Evolutionary conservation across 2,329 filamentous ascomycete genomes (phyloP).

Genomic region (Fusarium sp.): DNA sequence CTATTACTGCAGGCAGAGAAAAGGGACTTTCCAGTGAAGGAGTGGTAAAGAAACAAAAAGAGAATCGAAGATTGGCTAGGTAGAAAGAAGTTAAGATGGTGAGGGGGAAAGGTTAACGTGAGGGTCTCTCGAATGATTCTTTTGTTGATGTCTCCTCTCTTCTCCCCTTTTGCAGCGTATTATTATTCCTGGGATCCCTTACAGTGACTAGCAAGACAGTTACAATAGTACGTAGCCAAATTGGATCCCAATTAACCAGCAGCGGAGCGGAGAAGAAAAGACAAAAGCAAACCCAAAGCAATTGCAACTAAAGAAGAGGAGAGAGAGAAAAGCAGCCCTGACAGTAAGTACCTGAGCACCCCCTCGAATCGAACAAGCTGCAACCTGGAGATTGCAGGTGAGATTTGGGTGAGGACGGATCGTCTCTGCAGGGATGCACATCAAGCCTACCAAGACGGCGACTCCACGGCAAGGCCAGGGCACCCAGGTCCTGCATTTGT

Average conservation of each 20-base stretch:
- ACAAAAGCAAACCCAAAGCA: constrained; percentile 18
- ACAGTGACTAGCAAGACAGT: constrained; percentile 28
- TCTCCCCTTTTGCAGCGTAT: constrained; percentile 23
- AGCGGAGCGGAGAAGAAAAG: constrained; percentile 15
- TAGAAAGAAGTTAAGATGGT: constrained; percentile 8
- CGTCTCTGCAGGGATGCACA: constrained; percentile 53
- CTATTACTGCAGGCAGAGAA: constrained; percentile 11
- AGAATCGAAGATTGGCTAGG: not conserved
- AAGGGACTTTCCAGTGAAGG: not conserved
- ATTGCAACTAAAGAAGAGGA: constrained; percentile 17
- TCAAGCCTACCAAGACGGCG: constrained; percentile 33
- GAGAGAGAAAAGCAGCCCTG: constrained; percentile 1
- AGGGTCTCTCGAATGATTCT: constrained; percentile 21
- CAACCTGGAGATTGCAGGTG: constrained; percentile 50
- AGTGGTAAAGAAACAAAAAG: constrained; percentile 22
- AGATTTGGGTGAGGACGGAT: constrained; percentile 52
- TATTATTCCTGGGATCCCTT: constrained; percentile 34
- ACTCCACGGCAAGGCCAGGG: constrained; percentile 39
- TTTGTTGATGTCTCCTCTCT: constrained; percentile 10
- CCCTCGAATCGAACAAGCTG: constrained; percentile 25
- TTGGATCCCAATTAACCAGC: constrained; percentile 21
- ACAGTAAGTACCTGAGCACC: not conserved
- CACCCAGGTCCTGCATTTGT: constrained; percentile 41
- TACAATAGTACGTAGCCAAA: constrained; percentile 13
- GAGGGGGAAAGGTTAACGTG: constrained; percentile 20